Percentiles rank a stretch among this genome's conserved stretches.
Conservation (phyloP, 2,329 filamentous ascomycete species). For the Neofusicoccum ribis region DNA sequence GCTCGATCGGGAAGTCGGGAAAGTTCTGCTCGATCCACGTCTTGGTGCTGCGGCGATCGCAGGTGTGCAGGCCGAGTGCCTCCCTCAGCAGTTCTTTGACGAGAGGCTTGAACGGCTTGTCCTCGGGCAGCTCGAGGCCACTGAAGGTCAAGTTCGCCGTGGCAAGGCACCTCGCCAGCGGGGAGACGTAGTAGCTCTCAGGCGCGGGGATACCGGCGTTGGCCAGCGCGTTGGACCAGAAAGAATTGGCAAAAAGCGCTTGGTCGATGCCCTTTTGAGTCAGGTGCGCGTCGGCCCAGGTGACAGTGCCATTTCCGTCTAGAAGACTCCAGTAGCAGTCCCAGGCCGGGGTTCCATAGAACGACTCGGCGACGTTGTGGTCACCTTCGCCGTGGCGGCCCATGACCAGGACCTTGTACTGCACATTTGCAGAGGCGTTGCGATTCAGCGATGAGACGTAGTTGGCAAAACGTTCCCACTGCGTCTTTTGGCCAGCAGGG, state of each 20-base stretch:
- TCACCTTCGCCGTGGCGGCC: conserved; percentile 70
- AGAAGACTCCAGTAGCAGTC: conserved; percentile 68
- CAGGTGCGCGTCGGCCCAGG: conserved; percentile 65
- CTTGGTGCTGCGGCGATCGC: conserved; percentile 61
- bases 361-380: conserved; percentile 65
- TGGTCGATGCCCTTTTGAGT: conserved; percentile 59
- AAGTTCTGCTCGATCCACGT: conserved; percentile 55
- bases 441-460: conserved; percentile 60
- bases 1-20: conserved; percentile 59
- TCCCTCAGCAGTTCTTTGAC: conserved; percentile 69
- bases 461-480: conserved; percentile 65
- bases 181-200: conserved; percentile 65
- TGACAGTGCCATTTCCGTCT: conserved; percentile 63
- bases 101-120: conserved; percentile 56
- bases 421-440: conserved; percentile 45
- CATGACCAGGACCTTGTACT: conserved; percentile 68
- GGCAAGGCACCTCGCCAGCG: conserved; percentile 62
- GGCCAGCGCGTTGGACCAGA: conserved; percentile 58
- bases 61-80: conserved; percentile 67
- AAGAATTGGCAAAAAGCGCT: conserved; percentile 58
- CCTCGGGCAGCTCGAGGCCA: conserved; percentile 52
- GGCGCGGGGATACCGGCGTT: conserved; percentile 60
- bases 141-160: conserved; percentile 65
- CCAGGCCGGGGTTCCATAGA: conserved; percentile 69
- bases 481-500: conserved; percentile 49